Evolutionary conservation across 192 early-diverging fungal species (phyloP).

Genomic region (Kickxella alabastrina): DNA sequence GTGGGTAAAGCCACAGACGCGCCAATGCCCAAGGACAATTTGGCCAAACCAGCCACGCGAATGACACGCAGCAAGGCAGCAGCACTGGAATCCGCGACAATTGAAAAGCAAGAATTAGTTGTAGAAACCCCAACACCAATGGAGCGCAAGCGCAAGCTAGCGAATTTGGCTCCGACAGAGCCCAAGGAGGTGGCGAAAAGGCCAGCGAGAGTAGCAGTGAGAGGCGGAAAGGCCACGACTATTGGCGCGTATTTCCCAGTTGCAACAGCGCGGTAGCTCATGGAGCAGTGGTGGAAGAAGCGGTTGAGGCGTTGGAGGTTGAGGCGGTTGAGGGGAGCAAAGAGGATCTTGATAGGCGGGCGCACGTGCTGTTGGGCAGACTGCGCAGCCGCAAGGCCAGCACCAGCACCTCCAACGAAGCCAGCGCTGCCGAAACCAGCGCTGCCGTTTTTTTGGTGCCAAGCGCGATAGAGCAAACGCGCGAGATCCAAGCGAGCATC

Average conservation of each 20-base stretch:
- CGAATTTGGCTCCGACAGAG: background rate
- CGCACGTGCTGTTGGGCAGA: constrained; percentile 13
- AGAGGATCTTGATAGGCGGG: constrained; percentile 8
- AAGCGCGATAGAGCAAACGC: constrained; percentile 16
- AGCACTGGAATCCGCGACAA: background rate
- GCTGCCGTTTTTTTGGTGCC: background rate
- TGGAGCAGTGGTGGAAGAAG: background rate
- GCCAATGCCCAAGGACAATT: constrained; percentile 8
- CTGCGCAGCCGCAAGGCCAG: constrained; percentile 38
- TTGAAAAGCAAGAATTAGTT: background rate
- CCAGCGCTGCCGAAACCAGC: background rate
- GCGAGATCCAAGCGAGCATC: constrained; percentile 31
- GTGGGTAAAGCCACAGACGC: constrained; percentile 42
- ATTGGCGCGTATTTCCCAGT: constrained; percentile 22
- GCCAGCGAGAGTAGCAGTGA: background rate
- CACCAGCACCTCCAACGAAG: too few species aligned
- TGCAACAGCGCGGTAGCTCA: background rate
- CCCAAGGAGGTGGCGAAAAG: background rate
- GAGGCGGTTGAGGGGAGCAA: background rate
- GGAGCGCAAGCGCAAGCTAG: constrained; percentile 36
- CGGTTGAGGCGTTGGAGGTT: background rate
- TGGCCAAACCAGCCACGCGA: constrained; percentile 7
- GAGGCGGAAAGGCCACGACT: constrained; percentile 13
- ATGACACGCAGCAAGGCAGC: constrained; percentile 39
- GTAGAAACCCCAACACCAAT: background rate